These are phyloP conservation scores for Amanita inopinata DNA, from an alignment of 768 basidiomycete species.

Conservation along the genomic window DNA sequence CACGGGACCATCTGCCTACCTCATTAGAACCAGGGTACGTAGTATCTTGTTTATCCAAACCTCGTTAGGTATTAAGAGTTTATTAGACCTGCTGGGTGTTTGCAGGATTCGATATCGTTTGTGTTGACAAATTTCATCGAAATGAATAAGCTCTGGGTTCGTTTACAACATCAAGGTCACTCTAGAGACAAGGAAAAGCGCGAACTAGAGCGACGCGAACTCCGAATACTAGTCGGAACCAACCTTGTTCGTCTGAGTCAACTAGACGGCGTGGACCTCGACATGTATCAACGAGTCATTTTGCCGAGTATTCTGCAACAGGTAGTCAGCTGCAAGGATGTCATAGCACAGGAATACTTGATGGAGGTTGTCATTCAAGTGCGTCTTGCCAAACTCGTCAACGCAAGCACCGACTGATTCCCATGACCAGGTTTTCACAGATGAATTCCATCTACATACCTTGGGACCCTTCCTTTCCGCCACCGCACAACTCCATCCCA, in stretches of 20 bases:
- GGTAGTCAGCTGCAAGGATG: slow-evolving; percentile 96
- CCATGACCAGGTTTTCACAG: slow-evolving; percentile 78
- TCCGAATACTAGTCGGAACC: slow-evolving; percentile 94
- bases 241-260: slow-evolving; percentile 94
- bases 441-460: slow-evolving; percentile 95
- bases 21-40: slow-evolving; percentile 73
- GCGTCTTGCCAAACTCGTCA: slow-evolving; percentile 13
- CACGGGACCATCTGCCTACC: slow-evolving; percentile 90
- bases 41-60: slow-evolving; percentile 2
- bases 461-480: slow-evolving; percentile 95
- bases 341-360: slow-evolving; percentile 96
- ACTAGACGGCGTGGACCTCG: slow-evolving; percentile 92
- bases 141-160: slow-evolving; percentile 99
- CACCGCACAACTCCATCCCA: slow-evolving; percentile 92
- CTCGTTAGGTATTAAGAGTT: slow-evolving; percentile 2
- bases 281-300: slow-evolving; percentile 79
- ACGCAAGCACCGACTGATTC: slow-evolving; percentile 2
- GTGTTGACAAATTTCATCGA: slow-evolving; percentile 98
- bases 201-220: slow-evolving; percentile 89
- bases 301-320: slow-evolving; percentile 93
- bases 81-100: slow-evolving; percentile 73
- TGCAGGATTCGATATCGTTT: slow-evolving; percentile 93
- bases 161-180: slow-evolving; percentile 95
- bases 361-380: slow-evolving; percentile 99
- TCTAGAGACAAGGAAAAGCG: slow-evolving; percentile 96